Evolutionary conservation across 2,329 filamentous ascomycete species (phyloP), one percentile per base, ranked within the genome.

Genomic region (Colletotrichum cordylinicola): DNA sequence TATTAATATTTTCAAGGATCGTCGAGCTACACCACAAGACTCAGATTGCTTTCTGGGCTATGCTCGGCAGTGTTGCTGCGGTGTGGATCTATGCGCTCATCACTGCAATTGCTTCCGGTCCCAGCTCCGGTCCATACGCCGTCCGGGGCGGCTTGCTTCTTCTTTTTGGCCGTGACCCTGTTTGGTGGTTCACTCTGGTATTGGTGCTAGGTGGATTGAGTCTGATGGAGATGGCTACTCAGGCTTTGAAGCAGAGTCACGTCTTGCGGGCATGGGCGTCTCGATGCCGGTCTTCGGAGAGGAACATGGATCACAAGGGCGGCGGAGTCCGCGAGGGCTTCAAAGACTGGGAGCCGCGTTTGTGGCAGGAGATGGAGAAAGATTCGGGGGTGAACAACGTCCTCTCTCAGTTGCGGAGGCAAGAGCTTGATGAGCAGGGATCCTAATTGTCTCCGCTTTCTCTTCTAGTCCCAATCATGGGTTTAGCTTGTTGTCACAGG

Each of bases 301-400:
- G 82, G 37, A 87, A 84, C 86, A 83, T 84, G 2, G 88, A 86
- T 3, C n/a, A 64, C 85, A 80, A 80, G 61, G 79, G 66, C 21
- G 77, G 73, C 24, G 78, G 77, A 31, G 48, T 72, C 2, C 24
- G 69, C 6, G 69, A 67, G 8, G 56, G 67, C 13, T 80, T 86
- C 15, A 88, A 90, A 77, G 87, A 90, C 69, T 88, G 89, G 87
- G 86, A 89, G 24, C 79, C 91, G 4, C 87, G 88, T 78, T 80
- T 91, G 8, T 92, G 90, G 90, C 90, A 91, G 81, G 89, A 91
- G 80, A 82, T 91, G 77, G 90, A 91, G 81, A 86, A 88, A 79
- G 87, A 91, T 4, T 13, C 31, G n/a, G 31, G 31, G 5, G 58
- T 35, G 29, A 33, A 8, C n/a, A 21, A n/a, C 6, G 58, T 61